Base-by-base conservation (phyloP, 2,329 filamentous ascomycete genomes). In the Colletotrichum destructivum region DNA sequence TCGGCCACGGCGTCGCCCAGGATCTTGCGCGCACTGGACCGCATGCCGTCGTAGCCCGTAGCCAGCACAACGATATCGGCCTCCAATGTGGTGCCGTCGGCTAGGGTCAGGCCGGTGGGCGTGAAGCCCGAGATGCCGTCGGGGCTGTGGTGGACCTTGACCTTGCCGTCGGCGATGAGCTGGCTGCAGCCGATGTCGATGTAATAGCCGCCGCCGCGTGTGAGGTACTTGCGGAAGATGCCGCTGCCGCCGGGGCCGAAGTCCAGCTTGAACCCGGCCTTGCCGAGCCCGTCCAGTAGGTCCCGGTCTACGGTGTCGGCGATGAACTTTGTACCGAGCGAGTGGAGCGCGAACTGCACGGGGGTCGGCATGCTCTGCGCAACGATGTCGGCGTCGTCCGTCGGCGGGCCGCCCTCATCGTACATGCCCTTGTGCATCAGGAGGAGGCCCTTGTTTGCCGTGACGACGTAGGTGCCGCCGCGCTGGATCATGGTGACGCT, bases 21-120 rank as follows among this genome's bases (percentile, higher is more conserved):
- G 23, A 92, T 87, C 42, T 84, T 83, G n/a, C 88, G 81, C 2
- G 91, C 88, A 23, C 88, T 88, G 0, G 88, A 90, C 13, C 85
- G 84, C 91, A 94, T 94, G 76, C 92, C 93, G 72, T 91, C 87
- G 75, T 92, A 93, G 0, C 89, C 90, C 0, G 90, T 92, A 0
- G 90, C 90, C 52, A 91, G 84, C 0, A 93, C 85, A 11, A 93
- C 86, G 73, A 92, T 85, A 73, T 93, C 91, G 0, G 90, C 89
- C 21, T 88, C 84, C 0, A 92, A 77, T 74, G 86, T 84, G 0
- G 81, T 80, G 0, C 90, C 90, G 71, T 92, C 90, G 0, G 83
- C 83, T 4, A 91, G 84, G 1, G 81, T 78, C 0, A 88, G 73
- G 1, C 84, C 85, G 0, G 81, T 75, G 0, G 85, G 81, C 0